Evolutionary conservation across 805 yeast genomes (phyloP).

Genomic region (Candida maesae): DNA sequence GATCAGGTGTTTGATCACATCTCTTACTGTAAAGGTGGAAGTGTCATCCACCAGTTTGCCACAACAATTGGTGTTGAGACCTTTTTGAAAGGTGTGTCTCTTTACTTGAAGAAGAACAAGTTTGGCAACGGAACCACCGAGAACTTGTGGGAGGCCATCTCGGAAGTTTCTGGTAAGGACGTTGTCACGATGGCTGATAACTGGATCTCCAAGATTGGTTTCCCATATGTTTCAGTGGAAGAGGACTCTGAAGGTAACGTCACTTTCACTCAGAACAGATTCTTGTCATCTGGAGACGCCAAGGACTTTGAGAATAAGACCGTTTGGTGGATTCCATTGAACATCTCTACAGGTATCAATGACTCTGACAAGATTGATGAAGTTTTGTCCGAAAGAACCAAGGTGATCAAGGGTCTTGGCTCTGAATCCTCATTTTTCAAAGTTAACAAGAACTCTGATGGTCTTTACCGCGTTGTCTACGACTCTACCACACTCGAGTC

Average conservation of each 20-base stretch:
- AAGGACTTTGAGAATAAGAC: constrained; percentile 64
- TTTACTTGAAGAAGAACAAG: constrained; percentile 67
- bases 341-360: constrained; percentile 38
- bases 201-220: constrained; percentile 80
- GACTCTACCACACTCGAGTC: constrained; percentile 58
- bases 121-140: constrained; percentile 74
- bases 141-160: constrained; percentile 69
- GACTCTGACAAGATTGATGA: constrained; percentile 53
- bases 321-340: constrained; percentile 61
- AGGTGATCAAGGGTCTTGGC: constrained; percentile 39
- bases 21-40: constrained; percentile 80
- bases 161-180: constrained; percentile 66
- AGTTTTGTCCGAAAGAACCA: constrained; percentile 47
- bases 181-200: constrained; percentile 64
- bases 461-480: constrained; percentile 71
- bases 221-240: constrained; percentile 69
- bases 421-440: constrained; percentile 46
- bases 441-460: constrained; percentile 68
- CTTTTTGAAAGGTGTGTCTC: constrained; percentile 74
- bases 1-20: constrained; percentile 84
- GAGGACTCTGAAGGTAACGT: constrained; percentile 38
- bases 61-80: constrained; percentile 70
- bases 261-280: constrained; percentile 65
- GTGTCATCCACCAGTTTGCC: constrained; percentile 71
- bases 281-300: constrained; percentile 71